Percentiles rank a stretch among this genome's conserved stretches.
phyloP scores from a whole-genome alignment of 345 rosid species.

The Psidium guajava region DNA sequence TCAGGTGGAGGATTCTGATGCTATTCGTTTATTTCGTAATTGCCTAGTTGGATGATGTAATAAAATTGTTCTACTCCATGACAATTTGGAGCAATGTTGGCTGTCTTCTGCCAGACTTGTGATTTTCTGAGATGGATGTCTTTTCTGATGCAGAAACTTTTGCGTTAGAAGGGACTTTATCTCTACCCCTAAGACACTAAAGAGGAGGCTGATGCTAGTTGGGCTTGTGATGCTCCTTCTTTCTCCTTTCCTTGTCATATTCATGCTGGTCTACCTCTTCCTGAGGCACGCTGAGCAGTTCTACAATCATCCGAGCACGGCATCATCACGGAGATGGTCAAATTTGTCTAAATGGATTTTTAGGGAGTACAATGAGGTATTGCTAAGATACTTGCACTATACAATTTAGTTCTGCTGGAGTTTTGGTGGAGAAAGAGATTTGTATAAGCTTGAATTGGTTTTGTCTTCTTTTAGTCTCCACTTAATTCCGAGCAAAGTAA shows the following conservation, averaged over 20 bases:
- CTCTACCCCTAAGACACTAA: slow-evolving; percentile 64
- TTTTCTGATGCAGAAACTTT: slow-evolving; percentile 58
- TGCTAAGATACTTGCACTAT: background rate
- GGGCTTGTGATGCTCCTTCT: slow-evolving; percentile 86
- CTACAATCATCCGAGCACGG: slow-evolving; percentile 94
- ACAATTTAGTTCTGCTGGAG: background rate
- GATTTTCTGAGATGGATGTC: background rate
- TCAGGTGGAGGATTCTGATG: background rate
- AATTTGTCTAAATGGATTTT: slow-evolving; percentile 93
- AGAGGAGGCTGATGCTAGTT: slow-evolving; percentile 78
- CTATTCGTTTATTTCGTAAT: background rate
- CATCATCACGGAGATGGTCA: slow-evolving; percentile 97
- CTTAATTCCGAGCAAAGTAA: background rate
- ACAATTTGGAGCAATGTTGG: background rate
- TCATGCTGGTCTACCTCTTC: slow-evolving; percentile 92
- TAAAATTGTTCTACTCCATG: background rate
- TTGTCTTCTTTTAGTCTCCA: background rate
- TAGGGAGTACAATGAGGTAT: slow-evolving; percentile 97
- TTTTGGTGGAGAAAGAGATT: background rate
- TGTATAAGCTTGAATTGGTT: background rate
- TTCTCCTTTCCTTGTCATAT: slow-evolving; percentile 92
- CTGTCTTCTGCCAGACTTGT: background rate
- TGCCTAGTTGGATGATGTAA: background rate
- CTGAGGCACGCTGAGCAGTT: slow-evolving; percentile 96
- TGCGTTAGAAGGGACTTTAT: slow-evolving; percentile 81